Percentiles rank a stretch among this genome's conserved stretches.
Conservation (phyloP, 1,139 yeast species). For the Zygosaccharomyces sapae region DNA sequence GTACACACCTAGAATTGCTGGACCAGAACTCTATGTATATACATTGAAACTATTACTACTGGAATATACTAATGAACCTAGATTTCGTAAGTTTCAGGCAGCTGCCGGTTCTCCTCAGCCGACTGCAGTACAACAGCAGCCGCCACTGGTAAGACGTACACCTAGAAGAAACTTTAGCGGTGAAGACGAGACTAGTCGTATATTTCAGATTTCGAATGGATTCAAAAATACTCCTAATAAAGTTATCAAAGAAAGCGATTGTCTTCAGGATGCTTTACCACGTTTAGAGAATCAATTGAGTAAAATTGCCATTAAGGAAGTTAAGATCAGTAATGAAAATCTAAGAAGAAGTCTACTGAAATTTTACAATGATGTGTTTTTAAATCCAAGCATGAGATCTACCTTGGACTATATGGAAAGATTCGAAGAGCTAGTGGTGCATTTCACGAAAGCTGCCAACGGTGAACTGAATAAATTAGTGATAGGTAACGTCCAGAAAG, state of each 20-base stretch:
- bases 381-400: slow-evolving; percentile 46
- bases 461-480: slow-evolving; percentile 57
- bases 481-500: slow-evolving; percentile 42
- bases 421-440: slow-evolving; percentile 62
- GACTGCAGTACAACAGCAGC: neutral
- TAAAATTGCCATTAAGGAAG: slow-evolving; percentile 49
- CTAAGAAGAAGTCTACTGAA: slow-evolving; percentile 50
- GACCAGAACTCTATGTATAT: slow-evolving; percentile 19
- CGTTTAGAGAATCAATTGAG: slow-evolving; percentile 49
- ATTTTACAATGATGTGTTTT: slow-evolving; percentile 53
- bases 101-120: neutral
- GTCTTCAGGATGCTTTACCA: slow-evolving; percentile 21
- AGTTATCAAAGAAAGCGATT: slow-evolving; percentile 8
- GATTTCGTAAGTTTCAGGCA: slow-evolving; percentile 40
- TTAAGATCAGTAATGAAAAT: slow-evolving; percentile 30
- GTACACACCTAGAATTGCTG: slow-evolving; percentile 7
- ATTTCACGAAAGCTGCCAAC: slow-evolving; percentile 61
- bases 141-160: slow-evolving; percentile 8
- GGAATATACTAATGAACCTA: slow-evolving; percentile 55
- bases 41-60: slow-evolving; percentile 47
- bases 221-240: slow-evolving; percentile 4
- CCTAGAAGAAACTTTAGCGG: slow-evolving; percentile 6
- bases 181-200: slow-evolving; percentile 16
- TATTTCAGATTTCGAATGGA: slow-evolving; percentile 11
- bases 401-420: slow-evolving; percentile 40